phyloP scores from a whole-genome alignment of 2,329 filamentous ascomycete species.

The Claviceps digitariae region DNA sequence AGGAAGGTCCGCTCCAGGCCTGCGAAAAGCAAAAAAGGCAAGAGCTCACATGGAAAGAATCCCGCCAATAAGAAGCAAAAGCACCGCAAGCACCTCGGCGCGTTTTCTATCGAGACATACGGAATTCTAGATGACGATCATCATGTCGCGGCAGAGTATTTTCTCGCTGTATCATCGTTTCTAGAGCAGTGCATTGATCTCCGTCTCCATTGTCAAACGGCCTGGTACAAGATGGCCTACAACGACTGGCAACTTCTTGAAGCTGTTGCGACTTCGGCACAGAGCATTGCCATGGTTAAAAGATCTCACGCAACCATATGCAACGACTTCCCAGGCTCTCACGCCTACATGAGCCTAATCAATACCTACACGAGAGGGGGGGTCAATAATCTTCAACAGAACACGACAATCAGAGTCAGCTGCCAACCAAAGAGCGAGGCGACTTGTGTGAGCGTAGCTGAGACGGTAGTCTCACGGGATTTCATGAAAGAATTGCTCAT shows the following conservation, averaged over 20 bases:
- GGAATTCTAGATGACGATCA: conserved; percentile 12
- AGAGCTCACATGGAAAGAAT: not conserved
- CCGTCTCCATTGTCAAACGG: conserved; percentile 14
- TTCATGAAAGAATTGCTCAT: conserved; percentile 31
- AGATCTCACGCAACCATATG: conserved; percentile 25
- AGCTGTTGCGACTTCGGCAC: not conserved
- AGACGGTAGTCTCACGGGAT: conserved; percentile 8
- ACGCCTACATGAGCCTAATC: conserved; percentile 29
- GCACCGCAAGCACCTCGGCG: not conserved
- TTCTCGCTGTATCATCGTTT: conserved; percentile 28
- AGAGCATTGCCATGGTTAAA: conserved; percentile 21
- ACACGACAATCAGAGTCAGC: conserved; percentile 2
- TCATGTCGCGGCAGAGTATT: conserved; percentile 20
- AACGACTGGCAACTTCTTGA: not conserved
- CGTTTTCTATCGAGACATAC: conserved; percentile 9
- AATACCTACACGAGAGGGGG: conserved; percentile 26
- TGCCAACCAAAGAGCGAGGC: too few species aligned
- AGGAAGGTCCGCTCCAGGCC: not conserved
- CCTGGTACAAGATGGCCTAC: conserved; percentile 10
- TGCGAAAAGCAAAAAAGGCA: not conserved
- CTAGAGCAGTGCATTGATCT: conserved; percentile 24
- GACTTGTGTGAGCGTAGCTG: not conserved
- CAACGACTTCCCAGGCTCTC: conserved; percentile 30
- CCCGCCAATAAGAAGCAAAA: not conserved
- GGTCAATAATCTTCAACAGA: conserved; percentile 14